A percentile compares a stretch with the other conserved stretches of the same genome.
These are phyloP conservation scores for Nasturtium officinale DNA, from an alignment of 345 rosid genomes.

Conservation along the genomic window DNA sequence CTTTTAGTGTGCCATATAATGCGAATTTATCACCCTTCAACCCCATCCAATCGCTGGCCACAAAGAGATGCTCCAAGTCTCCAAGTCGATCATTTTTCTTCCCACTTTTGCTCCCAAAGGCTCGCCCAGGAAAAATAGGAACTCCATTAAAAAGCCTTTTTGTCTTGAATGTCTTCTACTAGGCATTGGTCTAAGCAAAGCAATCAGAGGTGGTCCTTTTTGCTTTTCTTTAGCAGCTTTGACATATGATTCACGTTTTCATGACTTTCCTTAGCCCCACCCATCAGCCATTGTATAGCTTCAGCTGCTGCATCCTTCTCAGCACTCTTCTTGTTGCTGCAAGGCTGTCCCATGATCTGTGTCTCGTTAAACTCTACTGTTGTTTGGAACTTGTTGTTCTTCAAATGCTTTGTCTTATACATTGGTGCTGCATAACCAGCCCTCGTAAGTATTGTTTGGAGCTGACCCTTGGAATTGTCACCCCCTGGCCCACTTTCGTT, in stretches of 20 bases:
- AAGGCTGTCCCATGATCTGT: slow-evolving; percentile 80
- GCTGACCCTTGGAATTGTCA: slow-evolving; percentile 86
- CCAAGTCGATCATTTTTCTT: background rate
- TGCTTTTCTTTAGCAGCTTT: slow-evolving; percentile 72
- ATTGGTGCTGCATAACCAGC: slow-evolving; percentile 72
- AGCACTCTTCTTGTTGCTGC: slow-evolving; percentile 83
- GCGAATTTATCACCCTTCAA: background rate
- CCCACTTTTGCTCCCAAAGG: slow-evolving; percentile 4
- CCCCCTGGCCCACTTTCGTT: slow-evolving; percentile 82
- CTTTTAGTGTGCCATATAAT: slow-evolving; percentile 9
- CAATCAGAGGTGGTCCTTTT: slow-evolving; percentile 57
- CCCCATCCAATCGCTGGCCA: slow-evolving; percentile 8
- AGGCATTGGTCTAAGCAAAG: slow-evolving; percentile 24
- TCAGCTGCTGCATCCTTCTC: slow-evolving; percentile 97
- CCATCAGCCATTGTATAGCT: slow-evolving; percentile 81
- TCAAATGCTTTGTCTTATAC: slow-evolving; percentile 77
- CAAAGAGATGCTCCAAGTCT: slow-evolving; percentile 8
- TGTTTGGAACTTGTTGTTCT: slow-evolving; percentile 67
- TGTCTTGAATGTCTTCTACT: slow-evolving; percentile 4
- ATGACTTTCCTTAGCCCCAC: slow-evolving; percentile 53
- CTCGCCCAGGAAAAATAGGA: background rate
- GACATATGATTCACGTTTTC: slow-evolving; percentile 67
- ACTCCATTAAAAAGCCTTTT: background rate
- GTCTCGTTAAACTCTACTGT: slow-evolving; percentile 76
- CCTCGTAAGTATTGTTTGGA: slow-evolving; percentile 81